A percentile compares a stretch with the other conserved stretches of the same genome.
These are phyloP conservation scores for Phytopythium montanum DNA, from an alignment of 352 stramenopile species.

Conservation along the genomic window DNA sequence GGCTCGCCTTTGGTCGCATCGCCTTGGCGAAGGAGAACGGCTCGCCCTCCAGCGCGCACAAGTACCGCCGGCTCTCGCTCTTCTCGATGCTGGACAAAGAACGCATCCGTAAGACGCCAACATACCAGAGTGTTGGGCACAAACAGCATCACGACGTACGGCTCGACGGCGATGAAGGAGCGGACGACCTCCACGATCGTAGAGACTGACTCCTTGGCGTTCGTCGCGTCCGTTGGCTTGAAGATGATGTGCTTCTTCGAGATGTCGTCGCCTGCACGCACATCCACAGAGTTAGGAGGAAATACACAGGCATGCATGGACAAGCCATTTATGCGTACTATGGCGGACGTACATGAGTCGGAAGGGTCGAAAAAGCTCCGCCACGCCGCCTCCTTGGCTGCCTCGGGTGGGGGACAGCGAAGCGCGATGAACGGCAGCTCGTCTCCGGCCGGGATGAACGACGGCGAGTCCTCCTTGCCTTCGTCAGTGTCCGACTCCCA, in stretches of 20 bases:
- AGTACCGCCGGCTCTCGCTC: neutral
- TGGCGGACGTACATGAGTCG: neutral
- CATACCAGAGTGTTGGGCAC: too few relatives aligned
- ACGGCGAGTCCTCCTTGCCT: slow-evolving; percentile 1
- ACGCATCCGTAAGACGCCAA: neutral
- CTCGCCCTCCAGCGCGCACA: slow-evolving; percentile 3
- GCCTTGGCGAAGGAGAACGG: slow-evolving; percentile 5
- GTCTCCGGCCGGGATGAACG: slow-evolving; percentile 1
- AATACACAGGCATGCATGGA: neutral
- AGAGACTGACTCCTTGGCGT: neutral
- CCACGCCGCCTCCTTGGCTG: neutral
- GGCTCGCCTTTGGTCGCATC: neutral
- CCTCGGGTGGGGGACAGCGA: neutral
- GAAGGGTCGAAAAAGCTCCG: slow-evolving; percentile 4
- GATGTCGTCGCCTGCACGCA: neutral
- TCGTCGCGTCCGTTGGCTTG: slow-evolving; percentile 1
- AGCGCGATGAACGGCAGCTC: slow-evolving; percentile 4
- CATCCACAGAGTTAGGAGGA: neutral
- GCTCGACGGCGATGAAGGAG: neutral
- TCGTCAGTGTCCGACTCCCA: neutral
- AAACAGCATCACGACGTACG: neutral
- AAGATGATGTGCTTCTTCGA: slow-evolving; percentile 7
- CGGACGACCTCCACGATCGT: slow-evolving; percentile 2
- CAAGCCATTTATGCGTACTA: neutral
- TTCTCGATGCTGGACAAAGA: slow-evolving; percentile 1